Conservation (phyloP, 2,329 filamentous ascomycete species). For the Bertia moriformis region DNA sequence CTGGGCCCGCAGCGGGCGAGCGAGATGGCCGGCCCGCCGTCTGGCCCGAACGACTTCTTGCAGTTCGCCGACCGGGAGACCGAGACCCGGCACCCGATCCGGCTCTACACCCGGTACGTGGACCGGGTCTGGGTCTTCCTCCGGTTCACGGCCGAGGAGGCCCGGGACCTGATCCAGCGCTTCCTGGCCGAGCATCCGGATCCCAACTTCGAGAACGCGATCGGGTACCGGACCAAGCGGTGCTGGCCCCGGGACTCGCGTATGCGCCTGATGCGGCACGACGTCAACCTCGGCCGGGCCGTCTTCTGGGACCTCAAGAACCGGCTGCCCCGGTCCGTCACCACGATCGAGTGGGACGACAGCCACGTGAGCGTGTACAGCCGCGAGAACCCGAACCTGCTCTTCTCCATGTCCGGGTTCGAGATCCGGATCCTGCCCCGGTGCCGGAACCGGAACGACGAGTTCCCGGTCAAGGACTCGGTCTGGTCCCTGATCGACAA, state of each 20-base stretch:
- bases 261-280: conserved; percentile 96
- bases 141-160: conserved; percentile 85
- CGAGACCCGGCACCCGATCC: conserved; percentile 84
- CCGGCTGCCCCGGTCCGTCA: conserved; percentile 80
- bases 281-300: conserved; percentile 91
- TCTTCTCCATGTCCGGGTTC: conserved; percentile 97
- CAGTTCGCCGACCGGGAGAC: conserved; percentile 90
- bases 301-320: conserved; percentile 99
- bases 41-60: conserved; percentile 89
- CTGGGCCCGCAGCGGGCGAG: conserved; percentile 91
- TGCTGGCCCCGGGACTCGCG: conserved; percentile 96
- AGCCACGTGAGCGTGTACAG: conserved; percentile 98
- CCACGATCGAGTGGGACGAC: conserved; percentile 97
- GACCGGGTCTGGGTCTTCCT: conserved; percentile 98
- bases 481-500: conserved; percentile 97
- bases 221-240: conserved; percentile 98
- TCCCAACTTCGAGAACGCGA: conserved; percentile 97
- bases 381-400: conserved; percentile 85
- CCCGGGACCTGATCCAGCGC: conserved; percentile 85
- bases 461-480: conserved; percentile 93
- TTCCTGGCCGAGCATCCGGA: conserved; percentile 97
- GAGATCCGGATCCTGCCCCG: conserved; percentile 94
- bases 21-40: conserved; percentile 87
- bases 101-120: conserved; percentile 90
- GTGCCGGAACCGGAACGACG: conserved; percentile 84